Conservation (phyloP, 148 eudicot species). For the Fagopyrum homotropicum region DNA sequence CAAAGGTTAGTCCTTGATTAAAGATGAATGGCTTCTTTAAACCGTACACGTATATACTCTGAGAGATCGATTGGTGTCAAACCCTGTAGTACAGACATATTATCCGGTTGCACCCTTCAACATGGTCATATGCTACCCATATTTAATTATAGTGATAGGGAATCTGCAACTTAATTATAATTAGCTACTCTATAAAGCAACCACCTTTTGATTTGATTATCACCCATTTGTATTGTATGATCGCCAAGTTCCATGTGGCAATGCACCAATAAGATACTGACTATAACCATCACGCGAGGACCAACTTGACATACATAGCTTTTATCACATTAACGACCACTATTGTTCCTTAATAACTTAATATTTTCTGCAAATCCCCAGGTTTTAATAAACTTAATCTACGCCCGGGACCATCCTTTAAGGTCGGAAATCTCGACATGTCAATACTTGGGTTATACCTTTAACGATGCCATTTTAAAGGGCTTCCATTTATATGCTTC, state of each 20-base stretch:
- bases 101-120: conserved; percentile 30
- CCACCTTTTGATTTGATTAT: neutral
- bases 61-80: neutral
- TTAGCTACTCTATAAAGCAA: neutral
- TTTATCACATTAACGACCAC: neutral
- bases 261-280: neutral
- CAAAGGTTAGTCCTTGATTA: neutral
- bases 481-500: neutral
- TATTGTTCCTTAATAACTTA: too few species aligned
- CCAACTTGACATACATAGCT: conserved; percentile 9
- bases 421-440: conserved; percentile 24
- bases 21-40: neutral
- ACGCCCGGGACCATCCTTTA: conserved; percentile 25
- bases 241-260: neutral
- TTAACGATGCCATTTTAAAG: neutral
- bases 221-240: neutral
- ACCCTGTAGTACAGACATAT: conserved; percentile 20
- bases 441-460: neutral
- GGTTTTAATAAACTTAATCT: conserved; percentile 12
- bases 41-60: neutral
- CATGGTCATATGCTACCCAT: conserved; percentile 22
- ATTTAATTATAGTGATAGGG: conserved; percentile 2
- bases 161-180: neutral
- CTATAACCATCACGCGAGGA: neutral
- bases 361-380: conserved; percentile 19